Evolutionary conservation across 768 basidiomycete species (phyloP), one percentile per base, ranked within the genome.

Genomic region (Lactarius trivialis): DNA sequence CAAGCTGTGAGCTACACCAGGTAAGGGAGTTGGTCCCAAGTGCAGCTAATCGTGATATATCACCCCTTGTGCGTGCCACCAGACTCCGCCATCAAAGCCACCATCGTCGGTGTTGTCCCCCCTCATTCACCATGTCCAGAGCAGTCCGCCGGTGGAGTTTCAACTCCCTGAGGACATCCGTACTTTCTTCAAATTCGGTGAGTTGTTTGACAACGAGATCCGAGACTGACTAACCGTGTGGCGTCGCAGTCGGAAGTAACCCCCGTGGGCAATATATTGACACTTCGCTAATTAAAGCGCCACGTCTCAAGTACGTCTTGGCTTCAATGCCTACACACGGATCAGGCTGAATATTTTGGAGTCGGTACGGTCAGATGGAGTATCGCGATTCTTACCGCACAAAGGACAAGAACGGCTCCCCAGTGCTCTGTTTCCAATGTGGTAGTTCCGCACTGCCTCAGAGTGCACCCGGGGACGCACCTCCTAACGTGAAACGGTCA

Each of bases 381-480:
- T 94, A 94, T 56, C 86, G 94, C 30, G 97, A 98, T 73, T 84
- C 90, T 12, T 84, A 88, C 76, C 85, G 90, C 49, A 78, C 95
- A 52, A 89, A 86, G 70, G 95, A 98, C 73, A 83, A 86, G 68
- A 91, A 89, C 69, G 88, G 90, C 2, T 79, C 81, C 0, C 83
- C 89, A 3, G 84, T 97, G n/a, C 77, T 95, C 33, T 99, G 97
- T 72, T 97, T 91, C 76, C 84, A 82, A 62, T 99, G 97, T 72
- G 87, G 89, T 48, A 85, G 83, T 19, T 90, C 94, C 7, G 88
- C 91, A 21, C 76, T 91, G 48, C 84, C 88, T 6, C 74, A 73
- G 41, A 78, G 76, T 55, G 73, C 83, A 60, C 76, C 79, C 39
- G 80, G 83, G 28, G 76, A 79, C 49, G 76, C 78, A 19, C 80